Evolutionary conservation across 2,329 filamentous ascomycete species (phyloP), one percentile per base, ranked within the genome.

Genomic region (Rutstroemia sp.): DNA sequence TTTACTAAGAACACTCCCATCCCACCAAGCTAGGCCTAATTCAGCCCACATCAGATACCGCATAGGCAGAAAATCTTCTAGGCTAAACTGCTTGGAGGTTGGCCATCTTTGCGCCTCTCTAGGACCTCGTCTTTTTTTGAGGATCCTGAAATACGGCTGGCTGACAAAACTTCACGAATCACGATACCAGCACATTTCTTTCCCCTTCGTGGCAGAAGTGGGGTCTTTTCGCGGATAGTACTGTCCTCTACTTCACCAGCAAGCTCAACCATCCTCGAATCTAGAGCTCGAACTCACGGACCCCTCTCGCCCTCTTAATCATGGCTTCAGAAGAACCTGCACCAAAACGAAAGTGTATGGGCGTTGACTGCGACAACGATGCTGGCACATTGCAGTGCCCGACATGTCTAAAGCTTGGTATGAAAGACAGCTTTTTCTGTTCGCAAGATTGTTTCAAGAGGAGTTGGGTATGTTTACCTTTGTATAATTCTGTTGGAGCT

Each of bases 401-500:
- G 54, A 97, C 90, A 50, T 99, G 94, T 71, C 79, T 96, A 68
- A 96, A 96, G 75, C 77, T 92, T 46, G 89, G 87, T 54, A 86
- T 85, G 66, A 85, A 92, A 70, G 90, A 94, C 69, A 95, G 90
- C 76, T 96, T 85, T 75, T 99, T 97, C 76, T 99, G 94, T 77
- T 91, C 91, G 27, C 94, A 99, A 73, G 94, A 97, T 66, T 99
- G 94, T 78, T 99, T 99, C 77, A 97, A 96, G 80, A 87, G 85
- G 73, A 99, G 91, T 78, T 99, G 94, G 94, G 94, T 97, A 84
- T 66, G 82, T 18, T 45, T 21, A 19, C 21, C 10, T n/a, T 34
- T 16, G 12, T 25, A 27, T n/a, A 30, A 48, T 34, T 4, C 10
- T n/a, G 10, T n/a, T 34, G 16, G n/a, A 9, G 39, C 19, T 18